Base-by-base conservation (phyloP, 768 basidiomycete genomes). In the Lactarius hatsudake region DNA sequence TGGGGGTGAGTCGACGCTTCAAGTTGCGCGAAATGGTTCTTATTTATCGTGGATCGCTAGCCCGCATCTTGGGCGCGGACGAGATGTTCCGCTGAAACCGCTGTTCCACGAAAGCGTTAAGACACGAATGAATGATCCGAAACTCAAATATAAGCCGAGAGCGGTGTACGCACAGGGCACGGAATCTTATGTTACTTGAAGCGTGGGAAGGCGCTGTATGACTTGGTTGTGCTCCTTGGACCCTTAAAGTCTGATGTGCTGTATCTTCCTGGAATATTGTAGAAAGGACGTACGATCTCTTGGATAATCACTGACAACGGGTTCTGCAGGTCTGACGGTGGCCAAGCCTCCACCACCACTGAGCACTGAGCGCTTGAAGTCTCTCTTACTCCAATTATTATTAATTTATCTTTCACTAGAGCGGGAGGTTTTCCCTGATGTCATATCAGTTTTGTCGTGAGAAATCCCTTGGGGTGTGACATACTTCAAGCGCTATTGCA, bases 71-170 rank as follows among this genome's bases (percentile, higher is more conserved):
- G 89, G 89, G 17, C 79, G 77, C 62, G 88, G 87, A 0, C 81
- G 90, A 17, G 67, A 73, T 18, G 82, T 91, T 62, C 71, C 73
- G 12, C 71, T 73, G 8, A 79, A 78, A 54, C 87, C 89, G 0
- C 80, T 80, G 12, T 87, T 92, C 73, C 90, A 92, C 71, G 72
- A 78, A 48, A 85, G 84, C 9, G 91, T 93, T 38, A 81, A 83
- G 75, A 73, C 82, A 68, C 82, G 90, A 55, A 86, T 86, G 78
- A 74, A 78, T 17, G 79, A 81, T 68, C n/a, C 75, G 61, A 71
- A 72, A 4, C 74, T 86, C 63, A 79, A 81, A 23, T 91, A 92
- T 74, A 79, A 72, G 53, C 90, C 90, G 8, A 79, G 78, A 42
- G 89, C 89, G 45, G 73, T 62, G 54, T 90, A 83, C 80, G 74